A percentile compares a stretch with the other conserved stretches of the same genome.
phyloP scores from a whole-genome alignment of 148 eudicot species.

The Camellia japonica region DNA sequence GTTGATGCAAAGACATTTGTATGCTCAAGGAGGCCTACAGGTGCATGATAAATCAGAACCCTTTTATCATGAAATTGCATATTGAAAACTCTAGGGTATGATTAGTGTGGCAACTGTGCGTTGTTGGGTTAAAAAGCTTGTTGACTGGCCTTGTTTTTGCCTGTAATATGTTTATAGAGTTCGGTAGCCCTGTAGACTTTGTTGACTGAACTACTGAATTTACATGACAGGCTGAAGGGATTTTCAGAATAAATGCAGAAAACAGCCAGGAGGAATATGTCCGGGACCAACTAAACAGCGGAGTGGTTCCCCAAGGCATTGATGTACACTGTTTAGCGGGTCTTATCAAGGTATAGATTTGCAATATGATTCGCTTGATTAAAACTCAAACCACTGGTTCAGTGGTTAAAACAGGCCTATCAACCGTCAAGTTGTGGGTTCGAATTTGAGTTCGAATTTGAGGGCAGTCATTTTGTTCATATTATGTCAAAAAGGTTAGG shows the following conservation, averaged over 20 bases:
- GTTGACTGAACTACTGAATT: slow-evolving; percentile 6
- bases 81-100: not conserved
- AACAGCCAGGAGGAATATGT: slow-evolving; percentile 86
- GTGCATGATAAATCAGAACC: slow-evolving; percentile 26
- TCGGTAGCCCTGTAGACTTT: not conserved
- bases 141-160: not conserved
- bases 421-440: too few relatives aligned
- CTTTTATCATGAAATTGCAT: not conserved
- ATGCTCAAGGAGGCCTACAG: slow-evolving; percentile 91
- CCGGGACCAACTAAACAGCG: slow-evolving; percentile 77
- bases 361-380: not conserved
- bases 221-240: slow-evolving; percentile 83
- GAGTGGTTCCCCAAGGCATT: slow-evolving; percentile 76
- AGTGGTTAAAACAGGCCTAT: too few relatives aligned
- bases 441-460: too few relatives aligned
- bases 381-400: too few relatives aligned
- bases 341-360: slow-evolving; percentile 71
- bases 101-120: not conserved
- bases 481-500: too few relatives aligned
- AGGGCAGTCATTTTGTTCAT: too few relatives aligned
- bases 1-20: slow-evolving; percentile 87
- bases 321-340: slow-evolving; percentile 97
- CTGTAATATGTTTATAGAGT: not conserved
- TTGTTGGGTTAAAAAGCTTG: not conserved
- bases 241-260: slow-evolving; percentile 89